Percentiles rank a stretch among this genome's conserved stretches.
phyloP scores from a whole-genome alignment of 495 filamentous ascomycete species.

The Penicillium taxi region DNA sequence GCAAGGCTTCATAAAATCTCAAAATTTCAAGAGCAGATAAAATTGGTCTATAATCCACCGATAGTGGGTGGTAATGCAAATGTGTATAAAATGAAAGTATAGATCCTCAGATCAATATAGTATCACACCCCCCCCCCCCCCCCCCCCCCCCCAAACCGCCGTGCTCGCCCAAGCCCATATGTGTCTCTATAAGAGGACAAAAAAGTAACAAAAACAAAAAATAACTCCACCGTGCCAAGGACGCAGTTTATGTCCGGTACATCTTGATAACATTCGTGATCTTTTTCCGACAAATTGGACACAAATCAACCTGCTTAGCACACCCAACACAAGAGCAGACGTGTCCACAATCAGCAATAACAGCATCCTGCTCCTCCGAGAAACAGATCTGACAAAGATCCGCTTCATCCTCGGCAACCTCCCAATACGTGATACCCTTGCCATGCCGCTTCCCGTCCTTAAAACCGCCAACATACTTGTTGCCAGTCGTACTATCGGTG shows the following conservation, averaged over 20 bases:
- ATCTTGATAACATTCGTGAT: conserved; percentile 54
- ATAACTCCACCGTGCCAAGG: conserved; percentile 4
- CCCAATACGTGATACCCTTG: conserved; percentile 55
- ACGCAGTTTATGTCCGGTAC: conserved; percentile 34
- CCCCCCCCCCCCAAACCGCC: too few species aligned
- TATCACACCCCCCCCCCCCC: too few species aligned
- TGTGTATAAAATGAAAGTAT: too few species aligned
- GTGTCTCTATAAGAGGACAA: conserved; percentile 4
- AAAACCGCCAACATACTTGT: conserved; percentile 58
- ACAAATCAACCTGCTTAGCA: conserved; percentile 53
- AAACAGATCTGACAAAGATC: conserved; percentile 59
- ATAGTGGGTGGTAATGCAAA: too few species aligned
- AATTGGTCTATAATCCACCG: too few species aligned
- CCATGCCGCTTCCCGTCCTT: conserved; percentile 55
- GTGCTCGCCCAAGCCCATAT: too few species aligned
- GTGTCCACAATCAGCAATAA: conserved; percentile 61
- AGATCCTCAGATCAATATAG: too few species aligned
- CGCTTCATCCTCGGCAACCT: conserved; percentile 55
- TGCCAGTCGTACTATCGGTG: conserved; percentile 51
- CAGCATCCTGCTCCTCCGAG: conserved; percentile 51
- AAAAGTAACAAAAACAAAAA: not conserved
- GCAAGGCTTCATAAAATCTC: too few species aligned
- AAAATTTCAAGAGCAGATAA: too few species aligned
- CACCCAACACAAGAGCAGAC: conserved; percentile 57
- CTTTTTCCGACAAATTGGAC: conserved; percentile 56